Evolutionary conservation across 169 alveolate genomes (phyloP).

Genomic region (Eimeria praecox): DNA sequence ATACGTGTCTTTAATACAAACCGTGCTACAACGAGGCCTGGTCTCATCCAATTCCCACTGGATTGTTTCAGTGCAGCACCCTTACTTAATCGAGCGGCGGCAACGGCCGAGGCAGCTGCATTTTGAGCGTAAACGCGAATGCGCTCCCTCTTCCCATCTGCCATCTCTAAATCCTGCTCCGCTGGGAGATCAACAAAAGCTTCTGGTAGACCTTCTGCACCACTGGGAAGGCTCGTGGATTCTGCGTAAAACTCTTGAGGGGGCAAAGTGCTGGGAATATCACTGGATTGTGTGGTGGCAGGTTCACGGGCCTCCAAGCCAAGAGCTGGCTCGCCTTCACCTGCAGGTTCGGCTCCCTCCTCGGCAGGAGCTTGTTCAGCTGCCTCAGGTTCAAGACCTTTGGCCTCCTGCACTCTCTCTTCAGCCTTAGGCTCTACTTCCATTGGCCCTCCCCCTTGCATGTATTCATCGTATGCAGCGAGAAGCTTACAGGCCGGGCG

Average conservation of each 20-base stretch:
- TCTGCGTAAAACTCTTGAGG: background rate
- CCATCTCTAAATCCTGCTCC: background rate
- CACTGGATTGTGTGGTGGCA: background rate
- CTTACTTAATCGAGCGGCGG: slow-evolving; percentile 27
- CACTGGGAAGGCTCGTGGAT: background rate
- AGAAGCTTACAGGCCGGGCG: slow-evolving; percentile 38
- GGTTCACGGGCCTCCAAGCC: background rate
- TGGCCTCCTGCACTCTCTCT: background rate
- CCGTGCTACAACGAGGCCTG: background rate
- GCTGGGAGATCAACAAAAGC: background rate
- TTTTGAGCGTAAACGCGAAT: slow-evolving; percentile 9
- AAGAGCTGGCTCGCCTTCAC: background rate
- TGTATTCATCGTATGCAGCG: background rate
- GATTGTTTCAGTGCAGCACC: background rate
- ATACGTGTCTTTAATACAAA: background rate
- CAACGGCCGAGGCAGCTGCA: slow-evolving; percentile 44
- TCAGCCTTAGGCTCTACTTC: background rate
- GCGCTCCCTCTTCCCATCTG: slow-evolving; percentile 16
- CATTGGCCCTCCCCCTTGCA: slow-evolving; percentile 28
- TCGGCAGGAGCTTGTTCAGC: background rate
- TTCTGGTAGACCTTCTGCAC: background rate
- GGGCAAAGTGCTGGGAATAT: background rate
- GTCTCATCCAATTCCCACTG: background rate
- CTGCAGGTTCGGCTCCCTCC: background rate
- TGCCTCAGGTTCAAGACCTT: background rate